Percentiles rank a stretch among this genome's conserved stretches.
phyloP scores from a whole-genome alignment of 2,329 filamentous ascomycete genomes.

The Diplodia sapinea region DNA sequence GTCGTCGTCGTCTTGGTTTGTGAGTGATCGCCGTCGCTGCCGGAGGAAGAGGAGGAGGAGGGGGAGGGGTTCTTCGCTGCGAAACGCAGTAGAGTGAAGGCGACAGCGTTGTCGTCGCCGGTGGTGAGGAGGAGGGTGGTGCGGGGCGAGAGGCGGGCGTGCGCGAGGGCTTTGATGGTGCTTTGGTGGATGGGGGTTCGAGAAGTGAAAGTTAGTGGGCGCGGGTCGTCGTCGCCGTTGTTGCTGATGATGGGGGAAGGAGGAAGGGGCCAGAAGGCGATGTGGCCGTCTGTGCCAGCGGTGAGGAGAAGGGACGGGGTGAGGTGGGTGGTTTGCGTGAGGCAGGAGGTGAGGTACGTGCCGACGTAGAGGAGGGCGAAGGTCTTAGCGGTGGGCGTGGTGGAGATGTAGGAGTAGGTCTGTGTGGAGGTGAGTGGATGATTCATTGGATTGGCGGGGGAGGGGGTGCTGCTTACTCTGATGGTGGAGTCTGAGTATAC shows the following conservation, averaged over 20 bases:
- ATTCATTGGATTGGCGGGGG: neutral
- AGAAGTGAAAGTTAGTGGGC: constrained; percentile 7
- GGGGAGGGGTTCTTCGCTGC: neutral
- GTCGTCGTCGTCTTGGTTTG: too few relatives aligned
- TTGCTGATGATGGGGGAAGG: neutral
- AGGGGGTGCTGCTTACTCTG: constrained; percentile 53
- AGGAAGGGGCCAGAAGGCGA: constrained; percentile 65
- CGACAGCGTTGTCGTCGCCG: constrained; percentile 86
- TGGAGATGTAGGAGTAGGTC: constrained; percentile 52
- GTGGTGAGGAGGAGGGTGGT: constrained; percentile 69
- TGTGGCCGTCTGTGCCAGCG: constrained; percentile 79
- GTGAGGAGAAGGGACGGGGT: constrained; percentile 61
- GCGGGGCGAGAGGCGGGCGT: constrained; percentile 39
- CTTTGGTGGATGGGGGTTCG: constrained; percentile 73
- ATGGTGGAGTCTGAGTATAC: constrained; percentile 84
- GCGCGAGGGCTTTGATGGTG: constrained; percentile 68
- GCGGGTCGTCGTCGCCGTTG: neutral
- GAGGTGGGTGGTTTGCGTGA: constrained; percentile 66
- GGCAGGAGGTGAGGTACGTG: constrained; percentile 63
- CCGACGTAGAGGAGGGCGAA: constrained; percentile 49
- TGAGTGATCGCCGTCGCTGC: neutral
- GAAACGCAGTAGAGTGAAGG: constrained; percentile 56
- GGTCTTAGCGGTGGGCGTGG: constrained; percentile 31
- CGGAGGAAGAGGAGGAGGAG: too few relatives aligned
- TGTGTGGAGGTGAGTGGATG: constrained; percentile 36